Base-by-base conservation (phyloP, 441 rosid genomes). In the Biscutella auriculata region DNA sequence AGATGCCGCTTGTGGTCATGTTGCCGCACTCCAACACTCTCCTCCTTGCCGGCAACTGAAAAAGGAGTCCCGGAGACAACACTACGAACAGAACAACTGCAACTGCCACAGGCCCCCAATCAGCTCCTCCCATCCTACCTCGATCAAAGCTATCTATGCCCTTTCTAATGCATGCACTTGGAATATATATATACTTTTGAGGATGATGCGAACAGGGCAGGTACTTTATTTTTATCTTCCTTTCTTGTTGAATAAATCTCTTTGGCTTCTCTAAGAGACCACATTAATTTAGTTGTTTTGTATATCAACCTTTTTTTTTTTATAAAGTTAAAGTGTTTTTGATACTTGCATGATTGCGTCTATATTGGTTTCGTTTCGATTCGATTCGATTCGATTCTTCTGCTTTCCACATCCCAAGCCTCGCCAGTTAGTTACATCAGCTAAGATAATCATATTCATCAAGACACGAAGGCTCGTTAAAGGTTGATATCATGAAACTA, bases 1-100 rank as follows among this genome's bases (percentile, higher is more conserved):
- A 79, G 48, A 66, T 50, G 4, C 84, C 80, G 50, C 94, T 88
- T 0, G 93, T 84, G 62, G 83, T 85, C 79, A 84, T 69, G 69
- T 77, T 81, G 5, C 15, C 74, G 33, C 84, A 81, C 66, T 78
- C 96, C 32, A 79, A 78, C 47, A 64, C 73, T 62, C 86, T 64
- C 49, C 78, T 69, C 28, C 78, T 82, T 6, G 84, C 88, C 3
- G 90, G 96, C 30, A 87, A 65, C 83, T 84, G 93, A 60, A 67
- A 82, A 34, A 84, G 70, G 48, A 87, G 69, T 5, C 88, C 96
- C 16, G 94, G 91, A 2, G 88, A 68, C 23, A 85, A 55, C 60
- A 83, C 15, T 59, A 83, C 81, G 42, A 86, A 83, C 60, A 86
- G 69, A 37, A 77, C 73, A 36, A 77, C 78, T 8, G 78, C 88